Base-by-base conservation (phyloP, 129 eudicot species). In the Centella asiatica region DNA sequence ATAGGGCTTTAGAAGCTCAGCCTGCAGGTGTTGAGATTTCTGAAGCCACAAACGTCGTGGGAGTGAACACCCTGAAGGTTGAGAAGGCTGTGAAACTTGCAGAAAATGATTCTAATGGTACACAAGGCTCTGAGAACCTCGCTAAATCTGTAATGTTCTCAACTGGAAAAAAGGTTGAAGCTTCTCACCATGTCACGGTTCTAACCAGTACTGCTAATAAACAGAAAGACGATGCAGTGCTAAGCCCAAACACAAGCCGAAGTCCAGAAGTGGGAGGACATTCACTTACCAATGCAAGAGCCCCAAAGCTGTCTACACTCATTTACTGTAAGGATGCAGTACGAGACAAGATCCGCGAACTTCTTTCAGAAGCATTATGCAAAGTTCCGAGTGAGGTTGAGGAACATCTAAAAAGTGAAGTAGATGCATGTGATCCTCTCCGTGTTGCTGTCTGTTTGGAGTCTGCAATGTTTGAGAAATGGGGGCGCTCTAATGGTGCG, bases 381-480 rank as follows among this genome's bases (percentile, higher is more conserved):
- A 84, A 82, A 72, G 96, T 92, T 52, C 2, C 76, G 0, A 65
- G 52, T 18, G 99, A 93, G 64, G 81, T 69, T 29, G 86, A 80
- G 40, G 96, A 84, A n/a, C 80, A 77, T 59, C 34, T 81, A n/a
- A 81, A 67, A 40, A 80, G 65, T 7, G 73, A 77, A 55, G 86
- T 54, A n/a, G 60, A 76, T 1, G 76, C 83, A 8, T 80, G 77
- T 64, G 98, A 92, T 55, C 95, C 98, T 0, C 55, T 71, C 52
- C 77, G 95, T 19, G 86, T 92, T 11, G 96, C 98, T 36, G 94
- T 84, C 29, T 42, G 76, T 22, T 76, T 92, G 40, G 98, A 92
- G 71, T 77, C 95, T 13, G 88, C 82, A 14, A 77, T 92, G 98
- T 92, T 81, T 69, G 90, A 87, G 53, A 92, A 84, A 51, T 83